Evolutionary conservation across 495 filamentous ascomycete species (phyloP), one percentile per base, ranked within the genome.

Genomic region (Penicillium riverlandense): DNA sequence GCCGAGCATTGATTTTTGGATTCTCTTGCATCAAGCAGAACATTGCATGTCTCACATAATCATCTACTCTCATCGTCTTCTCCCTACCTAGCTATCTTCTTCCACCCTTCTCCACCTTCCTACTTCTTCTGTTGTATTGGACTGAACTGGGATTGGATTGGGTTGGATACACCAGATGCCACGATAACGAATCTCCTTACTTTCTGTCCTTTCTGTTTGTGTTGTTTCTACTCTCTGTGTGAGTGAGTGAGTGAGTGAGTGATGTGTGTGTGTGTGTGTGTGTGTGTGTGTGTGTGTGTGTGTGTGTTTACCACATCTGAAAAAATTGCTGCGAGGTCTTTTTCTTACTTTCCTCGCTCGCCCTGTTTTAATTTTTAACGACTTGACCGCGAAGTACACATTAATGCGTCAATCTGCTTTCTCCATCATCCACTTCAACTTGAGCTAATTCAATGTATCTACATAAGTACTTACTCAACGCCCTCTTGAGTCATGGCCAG

Each of bases 141-240:
- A 22, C 0, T 22, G 22, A 22, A 22, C 22, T 22, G 22, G 22
- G 6, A 22, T 22, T 22, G 2, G 22, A 22, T 22, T 22, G 50
- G 41, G 42, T 43, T 45, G 39, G 37, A 40, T 44, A 43, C 46
- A 45, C 38, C 53, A 51, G 48, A 60, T 60, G 57, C 50, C 52
- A 53, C 49, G 37, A 41, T 53, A 15, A 69, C 65, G 63, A 69
- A 67, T 69, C 52, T 67, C 57, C 50, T 67, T 64, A 3, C n/a
- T 3, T 34, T 34, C 32, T 12, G 9, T 10, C 32, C 32, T 34
- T 34, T 34, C 9, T 11, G 9, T 34, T 12, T 34, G 9, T 34
- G 9, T 34, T 34, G 9, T 12, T 12, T 1, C 32, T 34, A 22
- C 22, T 22, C 15, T n/a, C n/a, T n/a, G n/a, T n/a, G n/a, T n/a